A percentile compares a stretch with the other conserved stretches of the same genome.
phyloP scores from a whole-genome alignment of 1,284 basidiomycete species.

The Bjerkandera adusta region DNA sequence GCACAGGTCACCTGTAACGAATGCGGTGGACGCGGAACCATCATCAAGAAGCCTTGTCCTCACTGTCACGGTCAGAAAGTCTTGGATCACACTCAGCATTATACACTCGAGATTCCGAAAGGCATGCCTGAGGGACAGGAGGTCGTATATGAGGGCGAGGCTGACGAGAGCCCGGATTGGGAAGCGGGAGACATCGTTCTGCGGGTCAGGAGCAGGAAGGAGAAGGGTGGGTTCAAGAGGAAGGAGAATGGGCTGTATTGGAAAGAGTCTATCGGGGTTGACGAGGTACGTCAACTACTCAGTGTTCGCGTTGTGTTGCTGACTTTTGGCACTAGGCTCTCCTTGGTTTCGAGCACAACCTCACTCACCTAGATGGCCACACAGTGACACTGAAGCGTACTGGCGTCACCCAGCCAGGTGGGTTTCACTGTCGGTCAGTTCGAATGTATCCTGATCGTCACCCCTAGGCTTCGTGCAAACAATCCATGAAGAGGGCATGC shows the following conservation, averaged over 20 bases:
- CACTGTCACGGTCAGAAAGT: constrained; percentile 85
- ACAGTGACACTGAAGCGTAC: constrained; percentile 67
- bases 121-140: constrained; percentile 93
- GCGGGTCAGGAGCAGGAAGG: constrained; percentile 80
- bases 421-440: constrained; percentile 14
- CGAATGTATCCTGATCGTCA: not conserved
- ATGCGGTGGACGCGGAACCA: constrained; percentile 80
- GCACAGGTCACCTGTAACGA: constrained; percentile 76
- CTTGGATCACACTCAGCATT: constrained; percentile 78
- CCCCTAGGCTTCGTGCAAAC: constrained; percentile 73
- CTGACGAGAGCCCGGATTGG: constrained; percentile 91
- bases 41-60: constrained; percentile 75
- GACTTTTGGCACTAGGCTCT: constrained; percentile 52
- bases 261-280: constrained; percentile 84
- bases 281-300: constrained; percentile 69
- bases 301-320: constrained; percentile 1
- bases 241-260: constrained; percentile 90
- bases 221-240: constrained; percentile 78
- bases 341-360: constrained; percentile 78
- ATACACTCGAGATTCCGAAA: constrained; percentile 78
- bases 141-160: constrained; percentile 89
- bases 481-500: constrained; percentile 89
- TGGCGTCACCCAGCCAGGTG: constrained; percentile 89
- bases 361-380: constrained; percentile 90
- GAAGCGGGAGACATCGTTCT: constrained; percentile 92